Base-by-base conservation (phyloP, 495 filamentous ascomycete genomes). In the Letharia lupina region DNA sequence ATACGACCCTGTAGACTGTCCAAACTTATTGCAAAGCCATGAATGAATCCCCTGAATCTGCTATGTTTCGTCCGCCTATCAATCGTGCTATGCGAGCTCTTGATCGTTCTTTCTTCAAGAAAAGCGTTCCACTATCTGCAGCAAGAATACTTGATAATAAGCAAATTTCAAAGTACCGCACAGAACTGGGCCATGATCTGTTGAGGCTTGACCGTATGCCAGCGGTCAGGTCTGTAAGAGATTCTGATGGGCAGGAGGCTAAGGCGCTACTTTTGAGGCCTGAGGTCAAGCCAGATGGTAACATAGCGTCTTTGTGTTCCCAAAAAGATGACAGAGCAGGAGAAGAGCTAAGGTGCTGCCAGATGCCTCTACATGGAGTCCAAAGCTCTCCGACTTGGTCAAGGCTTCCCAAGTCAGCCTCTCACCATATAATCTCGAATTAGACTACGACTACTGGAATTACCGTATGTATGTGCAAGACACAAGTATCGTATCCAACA, bases 401-500 rank as follows among this genome's bases (percentile, higher is more conserved):
- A 72, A 86, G 60, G 81, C 79, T 61, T 80, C 87, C 67, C 82
- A 87, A 42, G 73, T 96, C 47, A 78, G 79, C 18, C 71, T 98
- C 42, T 79, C 89, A 16, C 87, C 90, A 10, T 98, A 88, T 73
- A 80, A 86, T 56, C 76, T 99, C 47, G 72, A 80, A 45, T 78
- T 99, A 66, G 83, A 88, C 61, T 99, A 99, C 77, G 79, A 86
- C 65, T 87, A 91, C 74, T 99, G 91, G 92, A 86, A 77, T 47
- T 92, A 91, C 73, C 78, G 91, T 93, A 84, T 67, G 77, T 73
- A 64, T 35, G 65, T 72, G 70, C 28, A 73, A 40, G 40, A 37
- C 15, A 40, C 50, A 20, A 35, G 12, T 12, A 35, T 23, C n/a
- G 23, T 48, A 12, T 12, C 54, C 39, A 45, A 23, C 23, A 48